Conservation (phyloP, 78 protist species). For the Chrysochromulina tobinii region DNA sequence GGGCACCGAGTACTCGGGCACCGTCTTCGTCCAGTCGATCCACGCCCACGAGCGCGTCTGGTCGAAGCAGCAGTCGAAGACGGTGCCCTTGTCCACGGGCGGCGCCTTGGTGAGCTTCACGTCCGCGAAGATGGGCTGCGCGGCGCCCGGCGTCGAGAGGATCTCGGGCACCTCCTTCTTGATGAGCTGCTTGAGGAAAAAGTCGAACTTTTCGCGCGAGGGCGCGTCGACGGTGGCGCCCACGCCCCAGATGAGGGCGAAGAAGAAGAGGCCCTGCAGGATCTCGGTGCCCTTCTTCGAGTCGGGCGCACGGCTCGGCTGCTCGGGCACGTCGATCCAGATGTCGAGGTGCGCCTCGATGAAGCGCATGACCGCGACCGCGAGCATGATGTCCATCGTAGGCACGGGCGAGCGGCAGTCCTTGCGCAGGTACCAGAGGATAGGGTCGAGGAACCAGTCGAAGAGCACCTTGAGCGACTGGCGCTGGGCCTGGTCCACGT, state of each 20-base stretch:
- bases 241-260: slow-evolving; percentile 30
- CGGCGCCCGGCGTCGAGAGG: slow-evolving; percentile 6
- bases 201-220: not conserved
- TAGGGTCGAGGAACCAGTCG: slow-evolving; percentile 21
- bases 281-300: not conserved
- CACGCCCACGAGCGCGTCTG: not conserved
- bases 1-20: not conserved
- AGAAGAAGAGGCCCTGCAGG: not conserved
- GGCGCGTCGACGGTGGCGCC: not conserved
- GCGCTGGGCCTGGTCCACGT: not conserved
- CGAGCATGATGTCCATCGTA: not conserved
- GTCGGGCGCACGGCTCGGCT: not conserved
- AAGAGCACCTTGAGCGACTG: not conserved
- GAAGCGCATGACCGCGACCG: slow-evolving; percentile 22
- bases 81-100: slow-evolving; percentile 20
- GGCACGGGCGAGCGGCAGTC: slow-evolving; percentile 27
- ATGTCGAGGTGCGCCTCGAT: not conserved
- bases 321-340: not conserved
- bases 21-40: slow-evolving; percentile 30
- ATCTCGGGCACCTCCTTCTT: slow-evolving; percentile 11
- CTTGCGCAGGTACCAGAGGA: slow-evolving; percentile 14
- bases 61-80: slow-evolving; percentile 46
- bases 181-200: not conserved
- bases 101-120: not conserved
- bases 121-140: not conserved